Evolutionary conservation across 2,329 filamentous ascomycete species (phyloP).

Genomic region (Madurella fahalii): DNA sequence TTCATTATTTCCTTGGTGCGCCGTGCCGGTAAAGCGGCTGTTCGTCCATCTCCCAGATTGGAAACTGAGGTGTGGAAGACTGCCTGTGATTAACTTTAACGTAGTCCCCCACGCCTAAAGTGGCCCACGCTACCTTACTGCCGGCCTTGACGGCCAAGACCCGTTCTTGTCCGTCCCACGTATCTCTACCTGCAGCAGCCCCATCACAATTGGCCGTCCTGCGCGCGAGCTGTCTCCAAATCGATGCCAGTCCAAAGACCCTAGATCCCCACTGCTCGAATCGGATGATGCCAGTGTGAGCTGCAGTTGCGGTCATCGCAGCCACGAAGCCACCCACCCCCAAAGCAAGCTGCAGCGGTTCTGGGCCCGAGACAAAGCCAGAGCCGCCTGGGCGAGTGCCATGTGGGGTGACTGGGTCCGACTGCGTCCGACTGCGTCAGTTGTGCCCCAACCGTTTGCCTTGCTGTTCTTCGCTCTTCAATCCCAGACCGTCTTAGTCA

Average conservation of each 20-base stretch:
- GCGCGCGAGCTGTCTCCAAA: neutral
- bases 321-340: constrained; percentile 5
- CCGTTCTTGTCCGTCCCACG: constrained; percentile 12
- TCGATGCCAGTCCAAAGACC: too few species aligned
- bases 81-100: neutral
- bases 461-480: neutral
- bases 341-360: neutral
- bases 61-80: too few species aligned
- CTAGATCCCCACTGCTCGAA: neutral
- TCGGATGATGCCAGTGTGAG: constrained; percentile 17
- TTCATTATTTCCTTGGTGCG: too few species aligned
- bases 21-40: too few species aligned
- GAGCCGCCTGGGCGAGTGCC: neutral
- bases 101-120: neutral
- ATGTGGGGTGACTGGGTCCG: neutral
- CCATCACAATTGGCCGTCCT: neutral
- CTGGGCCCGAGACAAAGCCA: neutral
- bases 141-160: constrained; percentile 13
- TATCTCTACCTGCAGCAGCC: constrained; percentile 1
- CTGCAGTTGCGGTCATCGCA: constrained; percentile 11
- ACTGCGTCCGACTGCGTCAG: neutral
- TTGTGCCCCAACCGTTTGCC: neutral
- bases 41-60: too few species aligned
- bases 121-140: constrained; percentile 2
- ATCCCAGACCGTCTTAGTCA: neutral